A percentile compares a stretch with the other conserved stretches of the same genome.
phyloP scores from a whole-genome alignment of 495 filamentous ascomycete species.

The Stereocaulon alpinum region DNA sequence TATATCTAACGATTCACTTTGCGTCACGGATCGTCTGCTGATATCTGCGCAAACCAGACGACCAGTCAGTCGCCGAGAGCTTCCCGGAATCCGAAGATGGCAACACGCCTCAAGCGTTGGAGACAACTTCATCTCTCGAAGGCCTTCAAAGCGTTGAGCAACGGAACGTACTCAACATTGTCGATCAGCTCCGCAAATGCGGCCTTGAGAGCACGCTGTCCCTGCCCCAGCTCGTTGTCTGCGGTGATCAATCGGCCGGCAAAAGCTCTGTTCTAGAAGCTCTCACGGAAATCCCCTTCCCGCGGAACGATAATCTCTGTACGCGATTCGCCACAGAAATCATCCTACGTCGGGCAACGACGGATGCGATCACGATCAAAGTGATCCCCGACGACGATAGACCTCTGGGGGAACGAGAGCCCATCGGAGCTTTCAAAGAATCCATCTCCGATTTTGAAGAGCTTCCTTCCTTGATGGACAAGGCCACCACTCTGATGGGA shows the following conservation, averaged over 20 bases:
- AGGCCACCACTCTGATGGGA: conserved; percentile 6
- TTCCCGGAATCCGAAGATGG: background rate
- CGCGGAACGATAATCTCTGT: conserved; percentile 49
- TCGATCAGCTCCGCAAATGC: conserved; percentile 3
- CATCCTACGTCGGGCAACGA: conserved; percentile 28
- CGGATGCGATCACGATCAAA: background rate
- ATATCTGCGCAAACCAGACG: background rate
- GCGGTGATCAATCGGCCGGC: too few species aligned
- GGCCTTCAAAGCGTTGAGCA: background rate
- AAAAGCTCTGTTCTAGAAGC: too few species aligned
- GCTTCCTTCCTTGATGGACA: conserved; percentile 33
- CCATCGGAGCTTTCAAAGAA: background rate
- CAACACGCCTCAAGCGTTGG: background rate
- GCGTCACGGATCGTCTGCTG: background rate
- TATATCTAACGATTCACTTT: background rate
- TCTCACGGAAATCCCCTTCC: conserved; percentile 58
- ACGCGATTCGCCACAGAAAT: conserved; percentile 62
- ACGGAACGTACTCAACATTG: background rate
- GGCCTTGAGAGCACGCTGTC: conserved; percentile 7
- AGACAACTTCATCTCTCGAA: background rate
- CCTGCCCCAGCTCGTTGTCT: too few species aligned
- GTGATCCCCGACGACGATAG: background rate
- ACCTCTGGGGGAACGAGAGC: background rate
- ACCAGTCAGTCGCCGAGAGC: background rate
- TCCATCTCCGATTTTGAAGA: conserved; percentile 20